phyloP scores from a whole-genome alignment of 2,329 filamentous ascomycete species.

The Trichoderma brevicompactum region DNA sequence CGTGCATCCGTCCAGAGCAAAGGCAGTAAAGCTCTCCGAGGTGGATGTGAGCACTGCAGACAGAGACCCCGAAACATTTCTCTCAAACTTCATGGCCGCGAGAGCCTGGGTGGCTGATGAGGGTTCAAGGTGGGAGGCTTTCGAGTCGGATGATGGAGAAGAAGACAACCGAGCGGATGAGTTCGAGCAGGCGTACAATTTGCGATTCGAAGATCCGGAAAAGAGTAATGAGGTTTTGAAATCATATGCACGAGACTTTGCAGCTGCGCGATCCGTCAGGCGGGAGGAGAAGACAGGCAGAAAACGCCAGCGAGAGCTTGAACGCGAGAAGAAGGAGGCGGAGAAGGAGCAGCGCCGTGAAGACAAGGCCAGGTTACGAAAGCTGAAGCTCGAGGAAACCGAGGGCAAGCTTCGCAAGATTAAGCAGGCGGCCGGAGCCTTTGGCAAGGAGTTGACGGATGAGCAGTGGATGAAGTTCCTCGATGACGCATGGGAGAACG shows the following conservation, averaged over 20 bases:
- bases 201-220: constrained; percentile 90
- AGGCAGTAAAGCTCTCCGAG: constrained; percentile 55
- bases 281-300: constrained; percentile 79
- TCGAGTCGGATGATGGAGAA: constrained; percentile 93
- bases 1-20: constrained; percentile 60
- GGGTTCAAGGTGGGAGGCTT: constrained; percentile 71
- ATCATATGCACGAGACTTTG: constrained; percentile 86
- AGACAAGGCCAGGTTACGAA: constrained; percentile 81
- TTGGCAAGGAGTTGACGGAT: constrained; percentile 66
- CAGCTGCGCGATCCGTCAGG: constrained; percentile 80
- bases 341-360: constrained; percentile 76
- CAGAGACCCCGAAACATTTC: constrained; percentile 85
- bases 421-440: constrained; percentile 83
- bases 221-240: constrained; percentile 86
- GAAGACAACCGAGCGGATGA: constrained; percentile 78
- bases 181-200: constrained; percentile 92
- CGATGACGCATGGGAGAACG: constrained; percentile 86
- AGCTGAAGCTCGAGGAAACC: constrained; percentile 88
- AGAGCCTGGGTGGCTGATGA: constrained; percentile 82
- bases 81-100: constrained; percentile 95
- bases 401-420: constrained; percentile 86
- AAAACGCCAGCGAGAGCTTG: constrained; percentile 77
- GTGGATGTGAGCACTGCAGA: constrained; percentile 76
- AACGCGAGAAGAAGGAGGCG: constrained; percentile 76
- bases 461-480: constrained; percentile 85